Evolutionary conservation across 2,329 filamentous ascomycete species (phyloP).

Genomic region (Colletotrichum euphorbiae): DNA sequence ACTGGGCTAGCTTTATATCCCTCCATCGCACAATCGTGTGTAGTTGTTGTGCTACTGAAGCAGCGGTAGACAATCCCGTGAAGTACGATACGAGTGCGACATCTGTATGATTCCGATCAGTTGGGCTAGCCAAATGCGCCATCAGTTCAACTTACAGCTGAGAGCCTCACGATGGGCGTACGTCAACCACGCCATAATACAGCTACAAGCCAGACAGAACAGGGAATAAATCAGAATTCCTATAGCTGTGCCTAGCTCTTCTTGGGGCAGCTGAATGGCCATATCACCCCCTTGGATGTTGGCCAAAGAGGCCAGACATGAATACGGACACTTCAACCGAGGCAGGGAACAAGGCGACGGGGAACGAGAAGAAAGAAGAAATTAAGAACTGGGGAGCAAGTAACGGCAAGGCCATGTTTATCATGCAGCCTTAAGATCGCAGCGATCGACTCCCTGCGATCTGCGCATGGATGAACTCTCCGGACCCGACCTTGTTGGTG

Average conservation of each 20-base stretch:
- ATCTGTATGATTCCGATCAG: conserved; percentile 47
- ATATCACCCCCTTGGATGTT: conserved; percentile 44
- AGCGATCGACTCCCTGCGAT: conserved; percentile 27
- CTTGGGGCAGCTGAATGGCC: conserved; percentile 51
- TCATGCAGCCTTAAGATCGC: conserved; percentile 35
- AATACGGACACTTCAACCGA: conserved; percentile 21
- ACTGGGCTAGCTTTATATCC: conserved; percentile 54
- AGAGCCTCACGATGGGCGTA: conserved; percentile 54
- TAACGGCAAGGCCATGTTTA: conserved; percentile 39
- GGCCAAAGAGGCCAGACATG: conserved; percentile 30
- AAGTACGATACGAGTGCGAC: conserved; percentile 54
- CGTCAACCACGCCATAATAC: conserved; percentile 51
- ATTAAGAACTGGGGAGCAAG: conserved; percentile 27
- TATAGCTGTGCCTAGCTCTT: conserved; percentile 48
- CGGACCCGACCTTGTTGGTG: neutral
- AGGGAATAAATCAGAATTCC: conserved; percentile 52
- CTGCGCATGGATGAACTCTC: conserved; percentile 29
- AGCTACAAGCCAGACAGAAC: conserved; percentile 48
- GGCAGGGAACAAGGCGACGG: conserved; percentile 31
- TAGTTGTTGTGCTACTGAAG: conserved; percentile 56
- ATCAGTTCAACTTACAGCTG: conserved; percentile 52
- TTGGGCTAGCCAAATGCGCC: too few relatives aligned
- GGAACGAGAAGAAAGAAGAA: conserved; percentile 27
- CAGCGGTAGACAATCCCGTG: conserved; percentile 50
- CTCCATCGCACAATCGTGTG: conserved; percentile 55